phyloP scores from a whole-genome alignment of 805 yeast genomes.

The Osmozyma mogii region DNA sequence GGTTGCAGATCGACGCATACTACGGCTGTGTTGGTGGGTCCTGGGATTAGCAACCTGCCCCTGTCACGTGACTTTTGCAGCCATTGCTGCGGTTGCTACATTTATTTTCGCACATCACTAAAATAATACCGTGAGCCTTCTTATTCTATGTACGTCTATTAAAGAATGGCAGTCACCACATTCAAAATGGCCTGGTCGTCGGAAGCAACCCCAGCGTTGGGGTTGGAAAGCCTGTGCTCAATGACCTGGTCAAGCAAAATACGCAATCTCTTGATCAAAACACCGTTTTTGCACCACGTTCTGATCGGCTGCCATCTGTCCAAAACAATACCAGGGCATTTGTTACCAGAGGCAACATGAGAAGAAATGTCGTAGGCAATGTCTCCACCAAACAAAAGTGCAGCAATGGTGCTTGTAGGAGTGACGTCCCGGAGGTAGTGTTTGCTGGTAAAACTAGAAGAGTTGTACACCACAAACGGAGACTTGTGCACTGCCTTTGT shows the following conservation, averaged over 20 bases:
- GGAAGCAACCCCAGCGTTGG: slow-evolving; percentile 9
- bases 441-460: slow-evolving; percentile 58
- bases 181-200: slow-evolving; percentile 16
- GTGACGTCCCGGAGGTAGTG: slow-evolving; percentile 69
- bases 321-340: slow-evolving; percentile 76
- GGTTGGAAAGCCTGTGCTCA: slow-evolving; percentile 45
- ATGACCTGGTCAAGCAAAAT: slow-evolving; percentile 59
- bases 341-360: slow-evolving; percentile 33
- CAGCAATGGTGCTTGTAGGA: slow-evolving; percentile 65
- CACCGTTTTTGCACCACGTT: slow-evolving; percentile 94
- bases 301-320: slow-evolving; percentile 86
- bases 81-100: too few species aligned
- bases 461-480: slow-evolving; percentile 56
- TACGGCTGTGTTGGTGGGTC: too few species aligned
- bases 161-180: too few species aligned
- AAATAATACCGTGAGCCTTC: too few species aligned
- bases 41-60: too few species aligned
- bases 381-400: slow-evolving; percentile 76
- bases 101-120: too few species aligned
- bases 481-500: slow-evolving; percentile 32
- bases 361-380: slow-evolving; percentile 48
- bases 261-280: slow-evolving; percentile 66
- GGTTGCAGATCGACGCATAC: too few species aligned
- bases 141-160: too few species aligned
- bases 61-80: too few species aligned